These are phyloP conservation scores for Sabuloglossum arenarium DNA, from an alignment of 495 filamentous ascomycete genomes.

Conservation along the genomic window DNA sequence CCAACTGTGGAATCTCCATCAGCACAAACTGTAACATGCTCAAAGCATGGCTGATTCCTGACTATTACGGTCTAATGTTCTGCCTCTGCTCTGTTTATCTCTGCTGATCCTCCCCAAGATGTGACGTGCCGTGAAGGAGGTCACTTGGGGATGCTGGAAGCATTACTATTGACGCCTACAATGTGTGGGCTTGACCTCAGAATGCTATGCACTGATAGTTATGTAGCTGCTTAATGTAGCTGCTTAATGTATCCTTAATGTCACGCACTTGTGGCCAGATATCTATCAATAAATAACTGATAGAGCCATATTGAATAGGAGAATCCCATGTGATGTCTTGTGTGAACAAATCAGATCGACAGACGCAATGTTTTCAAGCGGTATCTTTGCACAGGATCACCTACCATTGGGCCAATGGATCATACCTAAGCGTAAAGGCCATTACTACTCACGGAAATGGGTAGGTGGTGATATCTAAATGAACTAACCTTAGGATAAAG, in stretches of 20 bases:
- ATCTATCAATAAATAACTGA: too few relatives aligned
- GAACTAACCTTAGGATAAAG: too few relatives aligned
- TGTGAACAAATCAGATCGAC: too few relatives aligned
- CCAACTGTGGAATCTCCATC: background rate
- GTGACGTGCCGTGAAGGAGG: background rate
- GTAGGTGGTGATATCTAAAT: too few relatives aligned
- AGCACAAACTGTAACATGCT: background rate
- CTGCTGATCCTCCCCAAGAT: background rate
- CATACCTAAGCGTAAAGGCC: too few relatives aligned
- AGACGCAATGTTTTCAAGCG: too few relatives aligned
- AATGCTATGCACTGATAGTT: too few relatives aligned
- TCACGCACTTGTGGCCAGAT: background rate
- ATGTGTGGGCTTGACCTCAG: background rate
- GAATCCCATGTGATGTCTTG: too few relatives aligned
- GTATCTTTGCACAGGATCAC: too few relatives aligned
- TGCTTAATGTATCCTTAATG: background rate
- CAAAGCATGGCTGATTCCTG: background rate
- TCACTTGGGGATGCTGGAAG: background rate
- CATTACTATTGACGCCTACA: background rate
- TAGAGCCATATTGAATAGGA: too few relatives aligned
- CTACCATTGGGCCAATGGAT: too few relatives aligned
- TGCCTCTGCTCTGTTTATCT: background rate
- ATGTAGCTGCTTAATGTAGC: background rate
- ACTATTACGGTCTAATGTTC: background rate
- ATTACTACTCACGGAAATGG: too few relatives aligned